Evolutionary conservation across 176 grass and related monocot genomes (phyloP), one percentile per base, ranked within the genome.

Genomic region (Eleusine indica): DNA sequence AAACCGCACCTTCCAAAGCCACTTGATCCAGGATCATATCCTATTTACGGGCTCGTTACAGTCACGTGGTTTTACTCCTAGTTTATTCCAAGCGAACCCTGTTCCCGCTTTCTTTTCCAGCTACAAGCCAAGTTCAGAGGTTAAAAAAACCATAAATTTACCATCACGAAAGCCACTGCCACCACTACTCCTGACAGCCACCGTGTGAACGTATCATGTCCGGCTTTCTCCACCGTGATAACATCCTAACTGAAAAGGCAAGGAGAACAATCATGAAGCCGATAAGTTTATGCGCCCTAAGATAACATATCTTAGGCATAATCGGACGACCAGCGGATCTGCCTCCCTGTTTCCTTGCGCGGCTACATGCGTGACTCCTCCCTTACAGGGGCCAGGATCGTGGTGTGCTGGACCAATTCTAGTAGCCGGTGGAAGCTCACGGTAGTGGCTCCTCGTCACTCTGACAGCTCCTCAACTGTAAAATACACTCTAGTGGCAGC

Each of bases 231-330:
- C 68, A 57, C 74, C 80, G 25, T 54, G 49, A 70, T 76, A 44
- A 71, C 70, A 66, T 63, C 74, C 19, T 11, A 85, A 71, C 66
- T 56, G 77, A 81, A 85, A 75, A 82, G 81, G 51, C 56, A 9
- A 43, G 32, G 17, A 0, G 56, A 68, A 63, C 51, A 76, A 86
- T 82, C 73, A 82, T 68, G 84, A 74, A 83, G 74, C 62, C 32
- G 68, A 90, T 90, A 86, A 90, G 61, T 58, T 74, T 51, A 83
- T 46, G 10, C 44, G 44, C 44, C 44, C 44, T 1, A 49, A 40
- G 79, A 86, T 79, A 82, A 86, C 72, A 77, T 89, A 89, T 67
- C 57, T 64, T 57, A 52, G 9, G 19, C 53, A 4, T 3, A 9
- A 39, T 4, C 30, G 5, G 40, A n/a, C 38, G 41, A 75, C 13